Percentiles rank a stretch among this genome's conserved stretches.
Conservation (phyloP, 495 filamentous ascomycete genomes). For the Aspergillus egyptiacus region DNA sequence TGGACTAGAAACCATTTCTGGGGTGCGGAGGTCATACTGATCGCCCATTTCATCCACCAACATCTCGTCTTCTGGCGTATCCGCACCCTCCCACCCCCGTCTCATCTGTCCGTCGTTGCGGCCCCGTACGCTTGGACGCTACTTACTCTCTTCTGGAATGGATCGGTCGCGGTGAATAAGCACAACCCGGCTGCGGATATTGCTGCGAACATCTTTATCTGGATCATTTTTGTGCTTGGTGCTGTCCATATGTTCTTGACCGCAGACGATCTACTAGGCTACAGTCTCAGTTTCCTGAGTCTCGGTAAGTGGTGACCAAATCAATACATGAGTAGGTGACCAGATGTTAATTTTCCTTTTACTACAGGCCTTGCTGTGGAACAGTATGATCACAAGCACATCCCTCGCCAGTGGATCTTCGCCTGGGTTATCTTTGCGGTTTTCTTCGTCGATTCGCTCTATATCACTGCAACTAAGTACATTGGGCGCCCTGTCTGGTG, state of each 20-base stretch:
- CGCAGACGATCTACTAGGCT: constrained; percentile 80
- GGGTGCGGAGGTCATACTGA: constrained; percentile 63
- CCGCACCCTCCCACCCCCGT: constrained; percentile 55
- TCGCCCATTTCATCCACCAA: constrained; percentile 78
- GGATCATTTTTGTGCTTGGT: constrained; percentile 71
- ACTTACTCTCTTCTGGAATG: constrained; percentile 80
- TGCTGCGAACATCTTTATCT: constrained; percentile 79
- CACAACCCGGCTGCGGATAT: constrained; percentile 60
- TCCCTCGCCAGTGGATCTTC: constrained; percentile 87
- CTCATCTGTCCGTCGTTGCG: constrained; percentile 67
- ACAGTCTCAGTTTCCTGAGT: constrained; percentile 64
- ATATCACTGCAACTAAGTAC: constrained; percentile 59
- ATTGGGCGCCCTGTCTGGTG: constrained; percentile 48
- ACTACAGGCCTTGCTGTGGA: constrained; percentile 60
- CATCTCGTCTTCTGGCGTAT: constrained; percentile 73
- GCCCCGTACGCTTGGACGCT: constrained; percentile 80
- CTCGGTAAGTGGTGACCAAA: constrained; percentile 44
- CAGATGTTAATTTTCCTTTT: constrained; percentile 5
- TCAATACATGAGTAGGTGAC: too few species aligned
- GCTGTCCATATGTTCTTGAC: constrained; percentile 61
- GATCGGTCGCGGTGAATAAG: constrained; percentile 63
- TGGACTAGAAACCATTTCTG: constrained; percentile 72
- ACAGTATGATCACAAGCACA: constrained; percentile 62
- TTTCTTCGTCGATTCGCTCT: constrained; percentile 58
- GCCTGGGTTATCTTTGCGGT: constrained; percentile 75